Conservation (phyloP, 495 filamentous ascomycete species). For the Copromyces sp. region DNA sequence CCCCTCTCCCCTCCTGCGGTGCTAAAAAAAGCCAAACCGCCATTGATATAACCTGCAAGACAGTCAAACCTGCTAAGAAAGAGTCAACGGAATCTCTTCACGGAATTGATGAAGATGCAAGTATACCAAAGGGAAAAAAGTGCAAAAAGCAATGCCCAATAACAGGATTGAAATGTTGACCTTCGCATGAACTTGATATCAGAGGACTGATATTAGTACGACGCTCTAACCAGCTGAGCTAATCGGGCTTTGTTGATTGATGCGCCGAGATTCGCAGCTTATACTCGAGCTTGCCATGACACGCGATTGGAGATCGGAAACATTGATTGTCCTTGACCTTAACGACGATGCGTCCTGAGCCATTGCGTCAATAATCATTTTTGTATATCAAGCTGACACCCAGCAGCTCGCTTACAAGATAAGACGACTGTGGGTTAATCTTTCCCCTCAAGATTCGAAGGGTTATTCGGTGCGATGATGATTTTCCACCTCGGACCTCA, state of each 20-base stretch:
- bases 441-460: too few relatives aligned
- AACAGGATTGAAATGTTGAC: background rate
- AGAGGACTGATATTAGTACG: background rate
- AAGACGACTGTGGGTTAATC: background rate
- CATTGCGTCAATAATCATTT: too few relatives aligned
- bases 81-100: too few relatives aligned
- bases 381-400: background rate
- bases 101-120: too few relatives aligned
- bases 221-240: background rate
- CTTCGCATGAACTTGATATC: background rate
- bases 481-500: background rate
- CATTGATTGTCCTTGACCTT: background rate
- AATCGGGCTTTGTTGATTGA: background rate
- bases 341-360: background rate
- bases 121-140: background rate
- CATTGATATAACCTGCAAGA: too few relatives aligned
- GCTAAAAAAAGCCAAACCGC: too few relatives aligned
- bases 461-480: background rate
- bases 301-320: background rate
- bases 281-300: background rate
- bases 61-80: too few relatives aligned
- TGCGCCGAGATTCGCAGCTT: accelerated
- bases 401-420: background rate
- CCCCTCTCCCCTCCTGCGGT: too few relatives aligned
- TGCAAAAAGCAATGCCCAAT: background rate